A percentile compares a stretch with the other conserved stretches of the same genome.
Conservation (phyloP, 306 rosid genomes). For the Dicorynia guianensis region DNA sequence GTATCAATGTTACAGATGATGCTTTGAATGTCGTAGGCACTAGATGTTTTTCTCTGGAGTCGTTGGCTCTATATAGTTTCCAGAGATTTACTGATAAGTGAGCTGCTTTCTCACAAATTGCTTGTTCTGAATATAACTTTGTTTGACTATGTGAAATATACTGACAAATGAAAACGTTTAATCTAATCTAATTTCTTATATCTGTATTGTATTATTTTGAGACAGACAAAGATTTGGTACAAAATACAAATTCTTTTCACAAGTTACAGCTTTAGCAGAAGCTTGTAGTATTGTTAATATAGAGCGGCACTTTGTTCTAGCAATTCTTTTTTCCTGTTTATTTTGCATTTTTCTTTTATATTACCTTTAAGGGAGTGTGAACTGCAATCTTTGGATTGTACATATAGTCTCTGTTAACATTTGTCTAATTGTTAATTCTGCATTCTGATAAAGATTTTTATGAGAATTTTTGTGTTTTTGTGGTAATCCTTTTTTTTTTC, state of each 20-base stretch:
- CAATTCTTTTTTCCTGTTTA: not conserved
- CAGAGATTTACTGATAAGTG: conserved; percentile 89
- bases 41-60: conserved; percentile 66
- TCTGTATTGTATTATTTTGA: not conserved
- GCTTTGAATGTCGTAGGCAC: conserved; percentile 84
- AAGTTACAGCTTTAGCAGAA: conserved; percentile 8
- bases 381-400: not conserved
- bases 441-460: conserved; percentile 27
- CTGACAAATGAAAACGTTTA: conserved; percentile 8
- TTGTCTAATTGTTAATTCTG: not conserved
- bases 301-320: conserved; percentile 5
- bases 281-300: conserved; percentile 31
- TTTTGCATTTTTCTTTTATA: conserved; percentile 24
- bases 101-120: conserved; percentile 42
- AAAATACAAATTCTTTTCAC: conserved; percentile 5
- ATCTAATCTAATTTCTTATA: conserved; percentile 9
- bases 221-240: not conserved
- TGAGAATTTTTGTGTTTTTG: not conserved
- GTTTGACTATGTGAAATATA: conserved; percentile 28
- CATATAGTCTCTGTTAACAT: not conserved
- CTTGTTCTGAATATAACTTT: conserved; percentile 23
- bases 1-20: conserved; percentile 85
- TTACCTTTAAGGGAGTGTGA: conserved; percentile 10
- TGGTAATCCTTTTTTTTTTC: conserved; percentile 20
- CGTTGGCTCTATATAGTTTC: conserved; percentile 82